Base-by-base conservation (phyloP, 371 early-diverging fungal genomes). In the Basidiobolus meristosporus region DNA sequence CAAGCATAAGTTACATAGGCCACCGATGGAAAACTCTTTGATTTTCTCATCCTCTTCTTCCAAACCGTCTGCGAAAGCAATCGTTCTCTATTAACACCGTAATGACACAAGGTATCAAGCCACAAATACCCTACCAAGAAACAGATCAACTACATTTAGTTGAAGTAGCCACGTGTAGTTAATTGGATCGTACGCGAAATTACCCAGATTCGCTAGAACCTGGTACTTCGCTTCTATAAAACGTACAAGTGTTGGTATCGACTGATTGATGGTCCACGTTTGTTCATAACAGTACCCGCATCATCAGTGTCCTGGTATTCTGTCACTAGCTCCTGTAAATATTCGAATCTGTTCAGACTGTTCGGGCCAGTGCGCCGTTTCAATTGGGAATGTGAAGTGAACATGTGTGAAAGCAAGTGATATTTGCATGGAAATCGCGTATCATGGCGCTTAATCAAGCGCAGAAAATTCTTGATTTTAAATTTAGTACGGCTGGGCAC, bases 101-200 rank as follows among this genome's bases (percentile, higher is more conserved):
- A 28, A 45, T 34, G 37, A 16, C 16, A 23, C 30, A 39, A 20
- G 14, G 38, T 9, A 3, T 9, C 15, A 23, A 4, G 3, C 26
- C 3, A 14, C 14, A 43, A 14, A 34, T 26, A 10, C 19, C 37
- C n/a, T 51, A 64, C 65, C 62, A 14, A 73, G 39, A 44, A 73
- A 71, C 18, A 70, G 32, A 18, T 63, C 56, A 2, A 60, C 47
- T 7, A 49, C 62, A 17, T 65, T 47, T 2, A 63, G 37, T 33
- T 68, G 43, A 56, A 57, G 61, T 5, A 73, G 47, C 29, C 46
- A 61, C 3, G 51, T 41, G 29, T 65, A 63, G 41, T 73, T 73
- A 19, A 61, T 57, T 0, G 73, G 66, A 53, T 73, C 68, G 35
- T 73, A 70, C 3, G 73, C 65, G 47, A 73, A 73, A 46, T 73